Base-by-base conservation (phyloP, 441 rosid species). In the Francoa sonchifolia region DNA sequence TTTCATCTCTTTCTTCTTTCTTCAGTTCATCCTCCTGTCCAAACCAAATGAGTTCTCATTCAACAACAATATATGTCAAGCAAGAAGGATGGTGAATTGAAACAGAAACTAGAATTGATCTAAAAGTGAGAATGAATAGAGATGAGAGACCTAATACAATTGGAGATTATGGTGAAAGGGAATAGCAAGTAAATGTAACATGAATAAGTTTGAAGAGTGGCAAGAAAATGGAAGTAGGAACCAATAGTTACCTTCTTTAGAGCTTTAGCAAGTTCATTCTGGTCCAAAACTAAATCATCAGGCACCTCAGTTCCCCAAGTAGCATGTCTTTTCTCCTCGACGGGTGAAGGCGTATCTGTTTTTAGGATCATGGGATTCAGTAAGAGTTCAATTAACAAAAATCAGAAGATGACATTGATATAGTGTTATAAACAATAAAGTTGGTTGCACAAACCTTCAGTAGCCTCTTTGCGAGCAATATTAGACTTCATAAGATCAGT, bases 251-350 rank as follows among this genome's bases (percentile, higher is more conserved):
- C 95, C 94, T 79, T 89, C 67, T 65, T 79, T 22, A 82, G 77
- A 8, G 96, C 79, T 48, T 76, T 79, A 0, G 71, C 68, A 21
- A 89, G 84, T 44, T 67, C 59, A 46, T 74, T 74, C 41, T 77
- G 65, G 36, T 89, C 82, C 53, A 85, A 57, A 50, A 70, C 78
- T 67, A 78, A 50, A 59, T 68, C 82, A 32, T 85, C 86, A 0
- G 79, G 74, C 12, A 71, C 52, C 48, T 85, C 92, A 4, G 79
- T 72, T 56, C 95, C 95, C 93, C 95, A 81, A 0, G 79, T 58
- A 14, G 81, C 95, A 39, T 63, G 67, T 61, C 56, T 74, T 58
- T 72, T 82, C 62, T 70, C 84, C 62, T 71, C 80, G 3, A 33
- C 57, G 13, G 64, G 71, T 21, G 63, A 66, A 6, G 76, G 54